Conservation (phyloP, 78 protist species). For the Anaeramoeba ignava region DNA sequence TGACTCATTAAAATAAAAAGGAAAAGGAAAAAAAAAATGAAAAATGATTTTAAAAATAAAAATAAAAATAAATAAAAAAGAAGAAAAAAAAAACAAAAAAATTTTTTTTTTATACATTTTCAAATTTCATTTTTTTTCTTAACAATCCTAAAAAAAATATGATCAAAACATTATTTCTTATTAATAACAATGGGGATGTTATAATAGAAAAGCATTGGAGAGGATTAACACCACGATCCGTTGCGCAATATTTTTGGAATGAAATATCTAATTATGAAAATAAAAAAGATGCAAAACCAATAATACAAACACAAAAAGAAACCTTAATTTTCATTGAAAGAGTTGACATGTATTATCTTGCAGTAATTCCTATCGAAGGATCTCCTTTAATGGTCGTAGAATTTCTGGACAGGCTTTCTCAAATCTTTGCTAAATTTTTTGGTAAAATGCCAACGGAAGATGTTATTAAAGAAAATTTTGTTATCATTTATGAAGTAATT, state of each 20-base stretch:
- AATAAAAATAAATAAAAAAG: no score
- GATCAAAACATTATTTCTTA: no score
- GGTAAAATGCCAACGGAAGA: slow-evolving; percentile 24
- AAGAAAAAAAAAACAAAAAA: no score
- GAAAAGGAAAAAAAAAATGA: no score
- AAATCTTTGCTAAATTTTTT: slow-evolving; percentile 52
- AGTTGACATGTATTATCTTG: neutral
- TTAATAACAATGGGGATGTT: no score
- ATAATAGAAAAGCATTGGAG: slow-evolving; percentile 62
- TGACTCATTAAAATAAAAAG: no score
- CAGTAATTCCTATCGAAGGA: neutral
- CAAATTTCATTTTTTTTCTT: no score
- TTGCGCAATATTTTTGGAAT: slow-evolving; percentile 38
- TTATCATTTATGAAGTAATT: slow-evolving; percentile 38
- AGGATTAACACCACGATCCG: slow-evolving; percentile 27
- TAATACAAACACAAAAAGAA: neutral
- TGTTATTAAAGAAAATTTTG: slow-evolving; percentile 44
- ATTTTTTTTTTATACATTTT: no score
- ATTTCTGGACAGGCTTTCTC: slow-evolving; percentile 56
- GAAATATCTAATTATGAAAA: neutral
- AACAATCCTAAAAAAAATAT: no score
- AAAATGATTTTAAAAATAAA: no score
- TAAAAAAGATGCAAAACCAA: neutral
- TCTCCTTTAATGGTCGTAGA: slow-evolving; percentile 60
- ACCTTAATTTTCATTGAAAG: neutral